These are phyloP conservation scores for Paraphoma sp. DNA, from an alignment of 2,329 filamentous ascomycete genomes.

Conservation along the genomic window DNA sequence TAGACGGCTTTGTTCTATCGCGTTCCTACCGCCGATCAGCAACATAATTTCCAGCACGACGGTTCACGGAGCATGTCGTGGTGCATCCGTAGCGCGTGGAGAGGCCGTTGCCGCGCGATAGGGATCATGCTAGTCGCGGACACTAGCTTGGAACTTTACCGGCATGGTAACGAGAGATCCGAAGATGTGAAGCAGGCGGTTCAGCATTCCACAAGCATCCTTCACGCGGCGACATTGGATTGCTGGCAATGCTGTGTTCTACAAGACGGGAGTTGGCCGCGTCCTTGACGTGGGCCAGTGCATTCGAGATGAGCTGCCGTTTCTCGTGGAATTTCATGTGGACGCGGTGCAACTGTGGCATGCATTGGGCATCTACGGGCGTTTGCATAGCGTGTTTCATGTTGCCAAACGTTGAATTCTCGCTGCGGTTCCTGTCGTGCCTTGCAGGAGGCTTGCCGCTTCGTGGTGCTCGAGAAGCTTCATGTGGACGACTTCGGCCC, in stretches of 20 bases:
- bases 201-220: too few relatives aligned
- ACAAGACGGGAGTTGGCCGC: neutral
- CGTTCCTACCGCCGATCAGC: neutral
- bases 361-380: constrained; percentile 16
- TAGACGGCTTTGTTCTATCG: neutral
- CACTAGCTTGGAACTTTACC: constrained; percentile 3
- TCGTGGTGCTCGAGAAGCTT: neutral
- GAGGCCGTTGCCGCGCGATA: constrained; percentile 26
- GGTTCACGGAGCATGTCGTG: constrained; percentile 1
- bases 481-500: neutral
- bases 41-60: neutral
- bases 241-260: neutral
- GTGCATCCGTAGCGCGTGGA: constrained; percentile 19
- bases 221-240: too few relatives aligned
- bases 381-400: constrained; percentile 33
- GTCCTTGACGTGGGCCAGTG: constrained; percentile 5
- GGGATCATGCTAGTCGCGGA: constrained; percentile 20
- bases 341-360: constrained; percentile 19
- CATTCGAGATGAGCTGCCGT: constrained; percentile 22
- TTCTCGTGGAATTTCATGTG: constrained; percentile 12
- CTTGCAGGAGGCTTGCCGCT: constrained; percentile 13
- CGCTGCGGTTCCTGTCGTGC: constrained; percentile 22
- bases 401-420: constrained; percentile 9
- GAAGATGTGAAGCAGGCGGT: too few relatives aligned
- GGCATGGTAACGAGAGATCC: neutral